A percentile compares a stretch with the other conserved stretches of the same genome.
phyloP scores from a whole-genome alignment of 2,329 filamentous ascomycete species.

The Simplicillium aogashimaense region DNA sequence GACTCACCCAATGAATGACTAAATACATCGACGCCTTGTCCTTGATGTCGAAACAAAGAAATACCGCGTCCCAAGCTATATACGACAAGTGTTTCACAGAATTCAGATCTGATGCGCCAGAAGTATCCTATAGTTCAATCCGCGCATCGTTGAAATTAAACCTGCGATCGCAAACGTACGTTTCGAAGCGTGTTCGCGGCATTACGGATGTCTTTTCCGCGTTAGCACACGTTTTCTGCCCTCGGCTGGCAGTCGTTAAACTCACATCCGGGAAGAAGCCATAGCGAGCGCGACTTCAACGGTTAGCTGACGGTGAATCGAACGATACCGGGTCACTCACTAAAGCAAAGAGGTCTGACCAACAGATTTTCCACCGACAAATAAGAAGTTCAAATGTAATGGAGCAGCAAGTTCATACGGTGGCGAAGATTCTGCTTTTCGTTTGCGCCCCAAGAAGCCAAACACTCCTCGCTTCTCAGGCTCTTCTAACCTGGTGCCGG shows the following conservation, averaged over 20 bases:
- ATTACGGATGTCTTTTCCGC: slow-evolving; percentile 18
- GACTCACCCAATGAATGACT: slow-evolving; percentile 24
- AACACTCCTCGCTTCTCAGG: not conserved
- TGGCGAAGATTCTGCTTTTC: slow-evolving; percentile 11
- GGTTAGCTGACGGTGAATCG: slow-evolving; percentile 7
- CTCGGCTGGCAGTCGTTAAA: not conserved
- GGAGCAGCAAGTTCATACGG: slow-evolving; percentile 10
- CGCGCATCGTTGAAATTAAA: slow-evolving; percentile 15
- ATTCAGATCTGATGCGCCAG: slow-evolving; percentile 25
- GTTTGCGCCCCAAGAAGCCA: slow-evolving; percentile 15
- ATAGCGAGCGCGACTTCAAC: slow-evolving; percentile 20
- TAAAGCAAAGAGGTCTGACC: slow-evolving; percentile 29
- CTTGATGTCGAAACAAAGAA: slow-evolving; percentile 28
- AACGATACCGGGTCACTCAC: slow-evolving; percentile 12
- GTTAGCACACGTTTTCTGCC: slow-evolving; percentile 3
- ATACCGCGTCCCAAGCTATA: slow-evolving; percentile 25
- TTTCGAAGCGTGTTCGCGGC: slow-evolving; percentile 22
- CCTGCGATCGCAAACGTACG: slow-evolving; percentile 17
- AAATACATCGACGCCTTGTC: slow-evolving; percentile 21
- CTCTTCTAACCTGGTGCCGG: not conserved
- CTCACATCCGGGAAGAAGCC: slow-evolving; percentile 27
- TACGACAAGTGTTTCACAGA: slow-evolving; percentile 22
- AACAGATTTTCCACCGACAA: slow-evolving; percentile 19
- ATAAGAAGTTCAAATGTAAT: slow-evolving; percentile 22
- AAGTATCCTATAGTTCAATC: slow-evolving; percentile 29